Base-by-base conservation (phyloP, 1,139 yeast genomes). In the Magnusiomyces fungicola region DNA sequence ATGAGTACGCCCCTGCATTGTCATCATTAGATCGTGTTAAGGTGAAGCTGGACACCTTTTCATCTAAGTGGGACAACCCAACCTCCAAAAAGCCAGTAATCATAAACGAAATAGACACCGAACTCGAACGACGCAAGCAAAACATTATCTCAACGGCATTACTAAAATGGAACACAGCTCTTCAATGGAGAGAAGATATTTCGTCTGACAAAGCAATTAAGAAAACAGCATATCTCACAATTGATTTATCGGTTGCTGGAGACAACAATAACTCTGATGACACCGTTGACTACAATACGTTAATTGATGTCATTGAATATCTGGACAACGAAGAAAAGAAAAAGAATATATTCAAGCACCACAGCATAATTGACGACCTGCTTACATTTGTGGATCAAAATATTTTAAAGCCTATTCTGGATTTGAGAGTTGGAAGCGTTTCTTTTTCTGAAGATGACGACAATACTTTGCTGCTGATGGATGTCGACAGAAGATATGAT, bases 1-100 rank as follows among this genome's bases (percentile, higher is more conserved):
- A 60, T 18, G 65, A 63, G 32, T 43, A 57, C 14, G 53, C 56
- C 2, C 55, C 58, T 10, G 61, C 66, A 1, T 43, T 58, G 25
- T 51, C 58, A 9, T 61, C 65, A 1, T 36, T 64, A 23, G 61
- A 56, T 1, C 55, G 51, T 3, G 56, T 62, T 3, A 38, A 46
- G 7, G 30, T 53, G 2, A 60, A 58, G 42, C 47, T 63, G 3
- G 54, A 45, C 1, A 37, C 44, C 1, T 61, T 61, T 51, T 56
- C 49, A 6, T 19, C 36, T 1, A 36, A 47, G 6, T 56, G 48
- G 46, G 47, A 33, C 14, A 23, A 18, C 4, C 18, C 24, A 2
- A 33, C 21, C 32, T 29, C 38, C 14, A 33, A 7, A 21, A 45
- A 49, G 1, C 43, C 43, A 14, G 24, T n/a, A 4, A 27, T 51